Evolutionary conservation across 192 early-diverging fungal genomes (phyloP).

Genomic region (Spizellomyces sp.): DNA sequence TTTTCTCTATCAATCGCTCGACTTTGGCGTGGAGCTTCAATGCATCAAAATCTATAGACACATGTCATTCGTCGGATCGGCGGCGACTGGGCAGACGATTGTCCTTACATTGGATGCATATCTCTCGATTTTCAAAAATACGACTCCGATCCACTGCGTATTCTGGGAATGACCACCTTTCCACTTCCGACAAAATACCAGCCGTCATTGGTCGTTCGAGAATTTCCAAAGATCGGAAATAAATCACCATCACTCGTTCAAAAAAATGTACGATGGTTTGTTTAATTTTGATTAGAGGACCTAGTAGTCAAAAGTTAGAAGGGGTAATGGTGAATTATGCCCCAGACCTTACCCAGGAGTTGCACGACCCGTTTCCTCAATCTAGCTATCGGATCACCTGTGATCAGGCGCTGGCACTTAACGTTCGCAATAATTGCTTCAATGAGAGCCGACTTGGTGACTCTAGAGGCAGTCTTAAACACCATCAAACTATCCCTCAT

Average conservation of each 20-base stretch:
- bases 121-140: conserved; percentile 10
- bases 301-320: not conserved
- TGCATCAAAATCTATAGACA: conserved; percentile 15
- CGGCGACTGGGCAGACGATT: too few species aligned
- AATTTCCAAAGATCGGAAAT: conserved; percentile 28
- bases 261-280: conserved; percentile 1
- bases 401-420: conserved; percentile 12
- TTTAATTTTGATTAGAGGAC: conserved; percentile 13
- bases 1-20: not conserved
- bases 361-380: conserved; percentile 12
- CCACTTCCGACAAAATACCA: conserved; percentile 22
- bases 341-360: conserved; percentile 11
- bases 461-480: not conserved
- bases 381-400: conserved; percentile 2
- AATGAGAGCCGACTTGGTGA: conserved; percentile 3
- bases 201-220: conserved; percentile 25
- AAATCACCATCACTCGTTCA: conserved; percentile 28
- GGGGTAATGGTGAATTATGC: not conserved
- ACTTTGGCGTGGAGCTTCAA: conserved; percentile 20
- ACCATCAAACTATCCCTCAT: conserved; percentile 11
- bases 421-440: conserved; percentile 17
- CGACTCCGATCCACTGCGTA: conserved; percentile 19
- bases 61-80: too few species aligned
- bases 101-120: not conserved
- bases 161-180: conserved; percentile 19